Evolutionary conservation across 805 yeast species (phyloP), one percentile per base, ranked within the genome.

Genomic region (Grigorovia humatica): DNA sequence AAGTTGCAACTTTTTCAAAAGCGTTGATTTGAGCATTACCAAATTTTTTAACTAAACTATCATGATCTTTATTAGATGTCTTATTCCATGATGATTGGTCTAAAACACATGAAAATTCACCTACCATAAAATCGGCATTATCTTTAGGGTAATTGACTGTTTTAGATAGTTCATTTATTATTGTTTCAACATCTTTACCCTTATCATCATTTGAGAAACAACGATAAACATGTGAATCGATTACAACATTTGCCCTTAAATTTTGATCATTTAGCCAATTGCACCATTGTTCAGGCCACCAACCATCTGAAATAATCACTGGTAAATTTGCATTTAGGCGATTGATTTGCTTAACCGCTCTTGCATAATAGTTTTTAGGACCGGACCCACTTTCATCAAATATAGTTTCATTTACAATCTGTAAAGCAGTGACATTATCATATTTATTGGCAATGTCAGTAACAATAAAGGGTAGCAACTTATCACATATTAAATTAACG

Each of bases 91-190:
- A 74, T 20, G 72, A 59, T 1, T 81, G 86, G 65, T 86, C 95
- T 51, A 91, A 60, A 1, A 88, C 96, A 69, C 96, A 88, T 0
- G 96, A 86, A 67, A 80, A 91, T 66, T 91, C 99, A 12, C 98
- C 98, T 27, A 88, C 81, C 62, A 88, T 73, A 51, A 85, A 74
- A 62, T 89, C 96, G 1, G 79, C 84, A 48, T 69, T 60, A 58
- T 75, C 68, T 43, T 67, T 52, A 4, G 75, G 70, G 40, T 81
- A 64, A 52, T 78, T 78, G 2, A 78, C 71, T 45, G 78, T 76
- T 0, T 61, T 53, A 2, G 78, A 69, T 51, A 88, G 72, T 53
- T 82, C 88, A 2, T 68, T 48, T 18, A 82, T 79, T 51, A 88
- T 82, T 55, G 80, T 76, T 19, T 77, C 77, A 0, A 93, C 90